phyloP scores from a whole-genome alignment of 2,329 filamentous ascomycete genomes.

The Tolypocladium amazonense region DNA sequence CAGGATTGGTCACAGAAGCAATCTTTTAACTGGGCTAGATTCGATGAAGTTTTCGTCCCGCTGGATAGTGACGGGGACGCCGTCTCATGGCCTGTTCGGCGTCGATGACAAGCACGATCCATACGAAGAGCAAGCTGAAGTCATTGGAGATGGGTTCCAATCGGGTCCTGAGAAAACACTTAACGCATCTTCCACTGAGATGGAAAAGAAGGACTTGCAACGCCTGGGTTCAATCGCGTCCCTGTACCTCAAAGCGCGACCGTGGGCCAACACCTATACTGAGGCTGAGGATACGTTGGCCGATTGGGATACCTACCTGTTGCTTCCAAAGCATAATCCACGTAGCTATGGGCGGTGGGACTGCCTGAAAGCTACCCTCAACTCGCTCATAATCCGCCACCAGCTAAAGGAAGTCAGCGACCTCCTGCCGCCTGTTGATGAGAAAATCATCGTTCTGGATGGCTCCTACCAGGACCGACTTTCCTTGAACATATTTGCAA shows the following conservation, averaged over 20 bases:
- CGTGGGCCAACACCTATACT: constrained; percentile 57
- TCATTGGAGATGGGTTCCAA: constrained; percentile 11
- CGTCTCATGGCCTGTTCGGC: constrained; percentile 72
- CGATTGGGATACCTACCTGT: constrained; percentile 65
- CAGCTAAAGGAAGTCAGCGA: constrained; percentile 57
- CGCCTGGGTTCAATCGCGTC: constrained; percentile 54
- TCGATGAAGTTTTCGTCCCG: constrained; percentile 55
- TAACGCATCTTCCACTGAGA: constrained; percentile 27
- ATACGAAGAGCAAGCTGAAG: not conserved
- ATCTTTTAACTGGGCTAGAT: constrained; percentile 40
- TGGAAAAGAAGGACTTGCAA: constrained; percentile 54
- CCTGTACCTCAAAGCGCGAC: constrained; percentile 64
- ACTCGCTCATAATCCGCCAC: constrained; percentile 74
- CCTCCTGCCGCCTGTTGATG: constrained; percentile 61
- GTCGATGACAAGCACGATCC: constrained; percentile 23
- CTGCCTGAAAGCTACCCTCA: constrained; percentile 59
- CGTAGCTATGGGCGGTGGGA: constrained; percentile 46
- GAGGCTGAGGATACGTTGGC: constrained; percentile 47
- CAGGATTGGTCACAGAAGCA: constrained; percentile 41
- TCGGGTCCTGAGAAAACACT: constrained; percentile 5
- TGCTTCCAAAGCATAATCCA: constrained; percentile 41
- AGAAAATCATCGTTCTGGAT: constrained; percentile 62
- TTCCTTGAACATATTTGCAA: constrained; percentile 73
- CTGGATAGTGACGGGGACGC: constrained; percentile 89
- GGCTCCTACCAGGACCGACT: constrained; percentile 79